These are phyloP conservation scores for Podospora tetraspora DNA, from an alignment of 495 filamentous ascomycete genomes.

Conservation along the genomic window DNA sequence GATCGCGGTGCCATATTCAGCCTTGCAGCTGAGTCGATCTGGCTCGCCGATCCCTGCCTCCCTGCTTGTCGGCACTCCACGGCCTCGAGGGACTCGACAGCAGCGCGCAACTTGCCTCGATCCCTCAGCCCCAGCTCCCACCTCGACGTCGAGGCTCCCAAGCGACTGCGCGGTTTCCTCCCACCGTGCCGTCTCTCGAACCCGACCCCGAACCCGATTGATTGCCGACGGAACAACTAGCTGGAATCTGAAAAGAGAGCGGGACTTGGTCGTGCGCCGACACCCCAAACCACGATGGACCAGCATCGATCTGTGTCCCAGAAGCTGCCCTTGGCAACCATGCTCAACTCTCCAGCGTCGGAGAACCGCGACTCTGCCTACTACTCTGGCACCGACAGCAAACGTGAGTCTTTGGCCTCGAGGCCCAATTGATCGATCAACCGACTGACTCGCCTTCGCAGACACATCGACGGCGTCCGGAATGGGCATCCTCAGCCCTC, in stretches of 20 bases:
- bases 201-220: background rate
- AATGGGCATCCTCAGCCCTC: slow-evolving; percentile 36
- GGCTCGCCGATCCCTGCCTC: background rate
- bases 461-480: slow-evolving; percentile 49
- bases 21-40: background rate
- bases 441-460: slow-evolving; percentile 21
- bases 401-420: slow-evolving; percentile 37
- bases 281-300: slow-evolving; percentile 25
- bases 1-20: background rate
- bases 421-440: slow-evolving; percentile 19
- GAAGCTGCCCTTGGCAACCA: slow-evolving; percentile 46
- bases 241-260: background rate
- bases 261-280: background rate
- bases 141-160: background rate
- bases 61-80: background rate
- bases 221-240: background rate
- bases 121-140: background rate
- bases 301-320: slow-evolving; percentile 38
- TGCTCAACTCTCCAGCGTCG: slow-evolving; percentile 47
- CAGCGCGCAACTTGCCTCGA: background rate
- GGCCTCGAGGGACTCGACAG: background rate
- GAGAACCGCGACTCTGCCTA: slow-evolving; percentile 52
- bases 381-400: slow-evolving; percentile 52
- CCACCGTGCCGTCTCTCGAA: background rate
- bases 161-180: background rate